These are phyloP conservation scores for Rhinocladiella mackenziei DNA, from an alignment of 2,329 filamentous ascomycete species.

Conservation along the genomic window DNA sequence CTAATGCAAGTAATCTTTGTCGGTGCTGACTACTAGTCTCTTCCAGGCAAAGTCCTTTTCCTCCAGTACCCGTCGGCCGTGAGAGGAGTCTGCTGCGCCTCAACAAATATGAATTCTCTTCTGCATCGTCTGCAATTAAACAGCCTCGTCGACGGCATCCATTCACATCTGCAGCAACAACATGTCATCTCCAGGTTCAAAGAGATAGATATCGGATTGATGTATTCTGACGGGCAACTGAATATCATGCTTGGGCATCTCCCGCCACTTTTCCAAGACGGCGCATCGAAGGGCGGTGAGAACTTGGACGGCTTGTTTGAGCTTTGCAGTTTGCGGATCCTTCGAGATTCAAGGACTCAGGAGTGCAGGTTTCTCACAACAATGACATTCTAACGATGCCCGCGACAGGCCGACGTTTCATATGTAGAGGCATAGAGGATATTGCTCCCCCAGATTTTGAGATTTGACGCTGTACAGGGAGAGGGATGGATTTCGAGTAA, in stretches of 20 bases:
- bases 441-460: neutral
- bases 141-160: slow-evolving; percentile 9
- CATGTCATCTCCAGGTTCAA: neutral
- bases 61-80: slow-evolving; percentile 4
- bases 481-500: too few relatives aligned
- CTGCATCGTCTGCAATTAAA: slow-evolving; percentile 1
- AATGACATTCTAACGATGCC: slow-evolving; percentile 2
- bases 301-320: slow-evolving; percentile 9
- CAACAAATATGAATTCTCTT: neutral
- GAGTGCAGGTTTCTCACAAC: slow-evolving; percentile 3
- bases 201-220: neutral
- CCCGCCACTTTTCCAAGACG: neutral
- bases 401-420: slow-evolving; percentile 16
- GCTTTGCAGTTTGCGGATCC: slow-evolving; percentile 3
- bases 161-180: neutral
- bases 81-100: slow-evolving; percentile 17
- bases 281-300: slow-evolving; percentile 19
- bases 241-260: slow-evolving; percentile 1
- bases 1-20: slow-evolving; percentile 25
- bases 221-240: slow-evolving; percentile 8
- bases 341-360: slow-evolving; percentile 4
- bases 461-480: too few relatives aligned
- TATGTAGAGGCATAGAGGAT: slow-evolving; percentile 6
- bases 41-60: slow-evolving; percentile 14
- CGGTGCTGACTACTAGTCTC: slow-evolving; percentile 18